Evolutionary conservation across 2,329 filamentous ascomycete genomes (phyloP), one percentile per base, ranked within the genome.

Genomic region (Sporothrix luriei): DNA sequence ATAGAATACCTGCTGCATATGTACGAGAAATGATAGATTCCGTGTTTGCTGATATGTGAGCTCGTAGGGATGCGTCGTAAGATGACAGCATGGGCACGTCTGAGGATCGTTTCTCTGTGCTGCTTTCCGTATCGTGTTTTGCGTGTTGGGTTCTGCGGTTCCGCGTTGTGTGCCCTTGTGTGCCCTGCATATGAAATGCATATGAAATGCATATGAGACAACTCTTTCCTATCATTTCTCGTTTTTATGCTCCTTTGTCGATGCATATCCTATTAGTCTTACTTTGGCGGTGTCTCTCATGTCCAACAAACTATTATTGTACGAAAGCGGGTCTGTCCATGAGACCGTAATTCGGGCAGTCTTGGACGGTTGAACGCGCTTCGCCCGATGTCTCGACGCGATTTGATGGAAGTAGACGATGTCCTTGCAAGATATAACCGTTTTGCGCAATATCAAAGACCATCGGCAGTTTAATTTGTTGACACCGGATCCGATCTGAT

Each of bases 291-390:
- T 48, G 24, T 29, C 59, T 26, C 38, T 62, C 0, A 16, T 62
- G 21, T 29, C 21, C 61, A 64, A 43, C 16, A 64, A 5, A 49
- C 21, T 16, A 49, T 21, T 2, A 33, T 64, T 43, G 38, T 6
- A 62, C 38, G 38, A 62, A 29, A 46, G 38, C 57, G 57, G 57
- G 33, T n/a, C 38, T 61, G 16, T 62, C 57, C 57, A 62, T 26
- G 38, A 46, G 57, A 62, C 38, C 38, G 11, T 13, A 38, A 24
- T 61, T 4, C 13, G 40, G 29, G 29, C 16, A 16, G 19, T 40
- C n/a, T 43, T 26, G 11, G 13, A 46, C n/a, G 5, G 24, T 54
- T 33, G 40, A 62, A 46, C 57, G 38, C 55, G 21, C 14, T 61
- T 43, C 55, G 5, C 33, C 33, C n/a, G 10, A 11, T 13, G 40